Evolutionary conservation across 495 filamentous ascomycete species (phyloP), one percentile per base, ranked within the genome.

Genomic region (Penicillium cataractarum): DNA sequence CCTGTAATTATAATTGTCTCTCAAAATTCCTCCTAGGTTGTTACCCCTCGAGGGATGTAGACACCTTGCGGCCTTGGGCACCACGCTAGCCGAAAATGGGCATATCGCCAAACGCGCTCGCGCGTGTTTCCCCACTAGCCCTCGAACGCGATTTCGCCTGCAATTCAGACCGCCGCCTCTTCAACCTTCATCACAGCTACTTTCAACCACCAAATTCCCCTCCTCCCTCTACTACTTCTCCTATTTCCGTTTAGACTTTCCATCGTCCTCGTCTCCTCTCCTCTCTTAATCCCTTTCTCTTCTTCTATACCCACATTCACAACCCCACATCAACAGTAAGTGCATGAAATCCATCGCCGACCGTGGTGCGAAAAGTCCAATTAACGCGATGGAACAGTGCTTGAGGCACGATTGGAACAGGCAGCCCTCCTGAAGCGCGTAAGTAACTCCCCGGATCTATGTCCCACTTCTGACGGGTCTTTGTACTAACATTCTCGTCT

Each of bases 331-430:
- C 76, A 78, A 72, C 55, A 80, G 78, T 80, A 55, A 73, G 77
- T 73, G n/a, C 48, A 31, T 60, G 26, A 61, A 58, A 32, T 9
- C 26, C 22, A 26, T 57, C 51, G 26, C 57, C 56, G 31, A 62
- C 44, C 60, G 59, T 67, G 52, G 50, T 62, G 62, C 44, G 56
- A 62, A 52, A 50, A 39, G 29, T 27, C 12, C 51, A 62, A 65
- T 55, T 72, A 55, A 72, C 67, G 4, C 44, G 19, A n/a, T 44
- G 27, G 31, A 58, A 56, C 70, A 92, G 89, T 99, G 95, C 86
- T 99, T 79, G 95, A 99, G 85, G 95, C 95, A 83, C 89, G 94
- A 68, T 82, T 99, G 75, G 92, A 97, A 75, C 92, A 97, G 84
- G 95, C 95, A 26, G 84, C 86, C 73, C 86, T 97, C 68, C 86